Base-by-base conservation (phyloP, 345 rosid species). In the Passiflora organensis region DNA sequence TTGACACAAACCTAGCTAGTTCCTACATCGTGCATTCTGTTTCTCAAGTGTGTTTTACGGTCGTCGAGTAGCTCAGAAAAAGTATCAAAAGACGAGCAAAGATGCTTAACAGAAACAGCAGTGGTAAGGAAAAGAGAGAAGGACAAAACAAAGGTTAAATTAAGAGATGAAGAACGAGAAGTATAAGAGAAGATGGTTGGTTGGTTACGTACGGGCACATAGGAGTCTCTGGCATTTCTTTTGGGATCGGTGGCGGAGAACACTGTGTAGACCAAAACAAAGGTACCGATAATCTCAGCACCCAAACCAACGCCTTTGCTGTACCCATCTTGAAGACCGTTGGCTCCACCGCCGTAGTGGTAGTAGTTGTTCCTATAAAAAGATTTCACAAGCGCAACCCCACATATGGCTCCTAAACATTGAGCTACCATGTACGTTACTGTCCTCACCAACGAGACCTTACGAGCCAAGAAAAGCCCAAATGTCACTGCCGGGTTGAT, bases 401-500 rank as follows among this genome's bases (percentile, higher is more conserved):
- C 97, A 13, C 78, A 79, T 6, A 86, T 82, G 65, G 95, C 97
- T 53, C 97, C 85, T 14, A 84, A 49, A 55, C 82, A 82, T 54
- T 89, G 97, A 43, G 86, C 90, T 72, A 78, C 82, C 70, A 72
- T 89, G 78, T 86, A 82, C 55, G 67, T 43, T 37, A 89, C 17
- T 32, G 95, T 89, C 49, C 88, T 73, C 10, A 78, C 65, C 74
- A 86, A 42, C 0, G 95, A 89, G 13, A 89, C 86, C 68, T 86
- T 86, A 32, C 90, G 77, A 13, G 93, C 95, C 71, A 89, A 37
- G 38, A 86, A 79, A 18, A 89, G 72, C 9, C 86, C 86, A 24
- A 89, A 82, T 16, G 97, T 89, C 71, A 86, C 97, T 6, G 95
- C 97, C 0, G 97, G 95, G 74, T 86, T 89, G 11, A 89, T 80